These are phyloP conservation scores for Alternaria longipes DNA, from an alignment of 2,329 filamentous ascomycete species.

Conservation along the genomic window DNA sequence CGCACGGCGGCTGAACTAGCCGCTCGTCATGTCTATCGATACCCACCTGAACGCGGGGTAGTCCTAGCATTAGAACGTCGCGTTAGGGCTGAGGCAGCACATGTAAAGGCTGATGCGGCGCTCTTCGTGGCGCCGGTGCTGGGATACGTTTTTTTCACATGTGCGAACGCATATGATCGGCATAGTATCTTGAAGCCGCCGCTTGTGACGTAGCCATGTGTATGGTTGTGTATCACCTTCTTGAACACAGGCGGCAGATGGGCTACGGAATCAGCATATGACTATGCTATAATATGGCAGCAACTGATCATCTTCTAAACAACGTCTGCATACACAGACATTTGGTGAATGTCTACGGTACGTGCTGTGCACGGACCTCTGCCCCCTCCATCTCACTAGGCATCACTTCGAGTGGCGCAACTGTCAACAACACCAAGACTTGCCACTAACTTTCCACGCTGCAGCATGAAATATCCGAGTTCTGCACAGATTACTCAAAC, in stretches of 20 bases:
- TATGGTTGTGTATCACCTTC: neutral
- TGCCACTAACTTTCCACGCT: neutral
- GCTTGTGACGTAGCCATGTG: constrained; percentile 3
- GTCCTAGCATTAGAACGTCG: constrained; percentile 2
- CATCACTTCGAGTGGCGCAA: neutral
- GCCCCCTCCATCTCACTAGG: constrained; percentile 3
- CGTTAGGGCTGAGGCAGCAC: neutral
- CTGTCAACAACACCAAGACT: neutral
- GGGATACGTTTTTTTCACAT: neutral
- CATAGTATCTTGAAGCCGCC: neutral
- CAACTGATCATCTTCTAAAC: neutral
- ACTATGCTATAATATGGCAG: too few species aligned
- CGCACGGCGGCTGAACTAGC: neutral
- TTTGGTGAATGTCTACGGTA: neutral
- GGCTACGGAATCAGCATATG: neutral
- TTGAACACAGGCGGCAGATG: too few species aligned
- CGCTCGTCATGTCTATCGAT: constrained; percentile 9
- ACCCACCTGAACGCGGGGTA: constrained; percentile 16
- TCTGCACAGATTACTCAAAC: neutral
- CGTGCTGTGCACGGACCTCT: constrained; percentile 7
- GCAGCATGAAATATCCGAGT: neutral
- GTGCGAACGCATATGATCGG: constrained; percentile 7
- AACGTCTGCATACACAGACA: neutral
- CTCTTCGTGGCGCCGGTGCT: neutral
- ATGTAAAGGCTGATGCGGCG: neutral